Evolutionary conservation across 2,329 filamentous ascomycete genomes (phyloP), one percentile per base, ranked within the genome.

Genomic region (Erysiphe pulchra): DNA sequence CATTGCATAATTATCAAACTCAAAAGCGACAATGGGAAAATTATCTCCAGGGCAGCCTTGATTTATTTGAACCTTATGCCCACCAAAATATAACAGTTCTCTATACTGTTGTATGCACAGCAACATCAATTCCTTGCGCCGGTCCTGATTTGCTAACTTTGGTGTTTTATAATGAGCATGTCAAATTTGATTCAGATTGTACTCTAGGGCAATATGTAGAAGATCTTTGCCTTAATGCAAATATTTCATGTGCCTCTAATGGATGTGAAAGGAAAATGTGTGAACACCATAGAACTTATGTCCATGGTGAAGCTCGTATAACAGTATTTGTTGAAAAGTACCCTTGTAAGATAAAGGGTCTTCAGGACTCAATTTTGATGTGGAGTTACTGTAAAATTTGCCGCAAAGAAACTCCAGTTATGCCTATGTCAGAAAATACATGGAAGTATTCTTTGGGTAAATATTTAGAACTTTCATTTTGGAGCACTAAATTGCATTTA

Each of bases 371-470:
- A 2, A 92, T 98, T 47, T 72, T 86, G 47, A 94, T 98, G 84
- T 98, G 92, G 92, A 95, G 84, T 52, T 84, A 80, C 54, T 98
- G 90, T 65, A 90, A 92, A 55, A 69, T 82, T 30, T 98, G 92
- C 60, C 78, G 82, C 45, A 83, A 83, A 52, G 86, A 95, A 58
- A 92, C 87, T 0, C 81, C 84, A 36, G 77, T 86, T 42, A 80
- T 82, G 52, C 77, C 79, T 31, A 94, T 98, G 84, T 94, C 87
- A 0, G 77, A 85, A 47, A 85, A 76, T 54, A 92, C 86, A 0
- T 98, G 85, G 81, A 94, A 92, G 59, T 98, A 98, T 59, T 98
- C 90, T 0, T 92, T 98, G 56, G 90, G 84, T 11, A 98, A 98
- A 61, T 98, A 95, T 56, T 68, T 98, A n/a, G 90, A 98, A 61